These are phyloP conservation scores for Collybia sordida DNA, from an alignment of 768 basidiomycete genomes.

Conservation along the genomic window DNA sequence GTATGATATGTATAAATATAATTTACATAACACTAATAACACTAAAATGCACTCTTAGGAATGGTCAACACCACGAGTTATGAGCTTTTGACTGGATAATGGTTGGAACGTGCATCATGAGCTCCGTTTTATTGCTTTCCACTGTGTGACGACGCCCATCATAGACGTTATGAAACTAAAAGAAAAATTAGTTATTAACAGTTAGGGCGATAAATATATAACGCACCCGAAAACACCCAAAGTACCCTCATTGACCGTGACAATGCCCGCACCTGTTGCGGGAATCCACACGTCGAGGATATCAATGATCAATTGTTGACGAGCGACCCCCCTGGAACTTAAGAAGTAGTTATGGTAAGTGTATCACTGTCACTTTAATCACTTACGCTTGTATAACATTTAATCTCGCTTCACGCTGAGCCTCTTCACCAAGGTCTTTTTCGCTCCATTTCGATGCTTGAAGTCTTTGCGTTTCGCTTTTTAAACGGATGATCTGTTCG, in stretches of 20 bases:
- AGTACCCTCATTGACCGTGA: conserved; percentile 79
- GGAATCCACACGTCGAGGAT: conserved; percentile 89
- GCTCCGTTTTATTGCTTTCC: conserved; percentile 48
- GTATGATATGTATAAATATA: too few relatives aligned
- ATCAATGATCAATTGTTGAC: conserved; percentile 84
- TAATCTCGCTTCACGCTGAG: conserved; percentile 65
- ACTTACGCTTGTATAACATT: conserved; percentile 54
- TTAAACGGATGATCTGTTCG: conserved; percentile 56
- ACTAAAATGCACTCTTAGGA: too few relatives aligned
- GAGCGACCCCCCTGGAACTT: conserved; percentile 64
- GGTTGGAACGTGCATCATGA: neutral
- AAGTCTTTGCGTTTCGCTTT: conserved; percentile 57
- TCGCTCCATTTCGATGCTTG: conserved; percentile 49
- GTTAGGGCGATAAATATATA: conserved; percentile 3
- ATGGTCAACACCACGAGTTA: too few relatives aligned
- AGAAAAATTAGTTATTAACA: conserved; percentile 4
- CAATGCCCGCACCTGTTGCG: conserved; percentile 73
- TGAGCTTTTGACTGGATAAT: neutral
- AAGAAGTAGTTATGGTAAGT: conserved; percentile 1
- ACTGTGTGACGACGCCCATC: conserved; percentile 67
- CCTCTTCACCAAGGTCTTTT: conserved; percentile 67
- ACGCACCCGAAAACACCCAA: conserved; percentile 83
- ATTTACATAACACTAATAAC: too few relatives aligned
- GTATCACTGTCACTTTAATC: neutral
- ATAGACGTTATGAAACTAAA: conserved; percentile 67